A percentile compares a stretch with the other conserved stretches of the same genome.
Evolutionary conservation across 73 alveolate species (phyloP).

Genomic region (Stentor coeruleus): DNA sequence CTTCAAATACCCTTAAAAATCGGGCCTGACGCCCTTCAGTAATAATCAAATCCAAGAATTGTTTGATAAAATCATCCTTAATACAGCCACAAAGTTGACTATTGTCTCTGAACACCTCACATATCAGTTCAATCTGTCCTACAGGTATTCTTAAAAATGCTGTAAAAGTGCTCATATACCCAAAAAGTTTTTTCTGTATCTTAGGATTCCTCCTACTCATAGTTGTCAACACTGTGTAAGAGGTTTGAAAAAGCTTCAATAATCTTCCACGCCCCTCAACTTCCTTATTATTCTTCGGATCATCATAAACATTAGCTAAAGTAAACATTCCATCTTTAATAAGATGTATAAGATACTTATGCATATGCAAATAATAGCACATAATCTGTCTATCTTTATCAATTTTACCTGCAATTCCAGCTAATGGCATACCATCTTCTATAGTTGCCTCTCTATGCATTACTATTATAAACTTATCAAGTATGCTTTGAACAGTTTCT

Average conservation of each 20-base stretch:
- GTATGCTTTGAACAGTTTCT: not conserved
- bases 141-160: slow-evolving; percentile 35
- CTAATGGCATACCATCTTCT: not conserved
- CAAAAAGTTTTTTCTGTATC: slow-evolving; percentile 25
- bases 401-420: not conserved
- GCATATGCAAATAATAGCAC: not conserved
- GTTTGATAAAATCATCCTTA: slow-evolving; percentile 32
- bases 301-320: not conserved
- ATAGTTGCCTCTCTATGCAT: not conserved
- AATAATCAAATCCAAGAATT: slow-evolving; percentile 31
- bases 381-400: not conserved
- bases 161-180: slow-evolving; percentile 19
- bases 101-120: slow-evolving; percentile 49
- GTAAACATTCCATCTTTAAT: slow-evolving; percentile 11
- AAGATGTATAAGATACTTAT: not conserved
- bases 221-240: slow-evolving; percentile 31
- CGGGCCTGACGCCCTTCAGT: slow-evolving; percentile 40
- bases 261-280: slow-evolving; percentile 31
- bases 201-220: slow-evolving; percentile 34
- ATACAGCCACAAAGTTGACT: slow-evolving; percentile 20
- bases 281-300: not conserved
- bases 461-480: not conserved
- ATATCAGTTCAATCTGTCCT: slow-evolving; percentile 43
- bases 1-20: slow-evolving; percentile 26
- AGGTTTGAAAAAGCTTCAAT: slow-evolving; percentile 28